Conservation (phyloP, 768 basidiomycete species). For the Imleria badia region DNA sequence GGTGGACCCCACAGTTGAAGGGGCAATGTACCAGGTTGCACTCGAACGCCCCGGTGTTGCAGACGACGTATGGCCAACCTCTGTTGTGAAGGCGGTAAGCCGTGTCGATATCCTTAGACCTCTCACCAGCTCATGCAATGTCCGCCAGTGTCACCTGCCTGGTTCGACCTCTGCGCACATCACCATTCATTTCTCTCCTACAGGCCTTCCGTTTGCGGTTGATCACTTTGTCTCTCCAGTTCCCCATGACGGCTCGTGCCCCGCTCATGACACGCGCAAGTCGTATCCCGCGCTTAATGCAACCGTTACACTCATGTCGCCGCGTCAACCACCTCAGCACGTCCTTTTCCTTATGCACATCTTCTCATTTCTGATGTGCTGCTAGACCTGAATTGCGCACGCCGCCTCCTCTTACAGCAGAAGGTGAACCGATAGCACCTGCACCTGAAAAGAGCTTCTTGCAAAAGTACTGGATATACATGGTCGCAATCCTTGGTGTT, state of each 20-base stretch:
- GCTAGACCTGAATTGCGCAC: slow-evolving; percentile 64
- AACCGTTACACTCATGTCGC: slow-evolving; percentile 50
- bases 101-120: slow-evolving; percentile 49
- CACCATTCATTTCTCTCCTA: slow-evolving; percentile 50
- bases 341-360: slow-evolving; percentile 17
- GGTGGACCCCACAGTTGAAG: slow-evolving; percentile 38
- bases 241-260: slow-evolving; percentile 70
- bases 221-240: slow-evolving; percentile 72
- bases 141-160: slow-evolving; percentile 65
- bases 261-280: slow-evolving; percentile 18
- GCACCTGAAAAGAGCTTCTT: slow-evolving; percentile 74
- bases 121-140: slow-evolving; percentile 14
- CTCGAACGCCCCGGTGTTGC: slow-evolving; percentile 48
- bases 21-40: slow-evolving; percentile 71
- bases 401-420: slow-evolving; percentile 63
- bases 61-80: slow-evolving; percentile 35
- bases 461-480: slow-evolving; percentile 91
- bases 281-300: slow-evolving; percentile 42
- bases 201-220: slow-evolving; percentile 55
- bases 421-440: slow-evolving; percentile 63
- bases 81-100: slow-evolving; percentile 42
- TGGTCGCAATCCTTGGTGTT: slow-evolving; percentile 56
- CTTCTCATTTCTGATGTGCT: neutral
- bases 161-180: slow-evolving; percentile 53
- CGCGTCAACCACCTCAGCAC: slow-evolving; percentile 59